Evolutionary conservation across 2,329 filamentous ascomycete species (phyloP), one percentile per base, ranked within the genome.

Genomic region (Aspergillus udagawae): DNA sequence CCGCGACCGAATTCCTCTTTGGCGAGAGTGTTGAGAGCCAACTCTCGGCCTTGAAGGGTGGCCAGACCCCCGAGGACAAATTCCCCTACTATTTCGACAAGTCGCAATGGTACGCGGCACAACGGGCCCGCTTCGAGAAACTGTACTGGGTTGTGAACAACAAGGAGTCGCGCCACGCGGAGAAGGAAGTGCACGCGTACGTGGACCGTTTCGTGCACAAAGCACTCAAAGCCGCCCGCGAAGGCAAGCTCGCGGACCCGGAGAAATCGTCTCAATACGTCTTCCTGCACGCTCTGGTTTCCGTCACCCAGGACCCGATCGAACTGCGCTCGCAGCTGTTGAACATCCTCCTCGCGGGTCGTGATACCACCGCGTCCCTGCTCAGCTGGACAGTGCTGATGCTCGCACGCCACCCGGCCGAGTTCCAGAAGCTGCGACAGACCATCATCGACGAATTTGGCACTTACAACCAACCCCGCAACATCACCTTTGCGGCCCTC

Each of bases 1-100:
- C 90, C 7, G 86, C 90, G 1, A 96, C 92, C 0, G 89, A 95
- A 65, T 96, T 96, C 70, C 77, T 97, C 28, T 83, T 96, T 2
- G 92, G 92, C 3, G 80, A 86, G 59, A 89, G 89, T 60, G 87
- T 92, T 21, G 84, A 83, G 49, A 86, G 82, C 63, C 75, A 77
- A 52, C 55, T 72, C 12, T 68, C 67, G 35, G 71, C 70, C 1
- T 53, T 74, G 3, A 64, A 77, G 29, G 68, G 68, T 29, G 83
- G 84, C 0, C 49, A 57, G n/a, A 52, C 83, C 83, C 2, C 79
- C 81, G 55, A 82, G 84, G 52, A 63, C 27, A 62, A 67, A n/a
- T 75, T 77, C 56, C 67, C 70, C 42, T 50, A 50, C 21, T 66
- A 68, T 54, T 77, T 76, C 56, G 74, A 77, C 55, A 66, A 64